phyloP scores from a whole-genome alignment of 495 filamentous ascomycete genomes.

The Trichoderma asperelloides region DNA sequence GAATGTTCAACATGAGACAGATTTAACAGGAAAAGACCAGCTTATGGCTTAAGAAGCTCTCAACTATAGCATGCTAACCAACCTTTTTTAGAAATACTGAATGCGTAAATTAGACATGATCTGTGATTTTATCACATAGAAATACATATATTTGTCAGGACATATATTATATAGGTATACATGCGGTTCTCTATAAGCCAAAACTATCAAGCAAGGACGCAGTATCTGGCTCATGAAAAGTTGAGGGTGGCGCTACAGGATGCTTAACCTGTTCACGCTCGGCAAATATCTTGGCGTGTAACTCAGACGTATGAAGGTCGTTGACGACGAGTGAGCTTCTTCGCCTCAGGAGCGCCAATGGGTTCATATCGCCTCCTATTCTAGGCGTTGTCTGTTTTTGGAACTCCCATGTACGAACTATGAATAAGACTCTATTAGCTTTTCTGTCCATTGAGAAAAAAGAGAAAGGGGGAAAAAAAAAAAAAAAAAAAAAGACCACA shows the following conservation, averaged over 20 bases:
- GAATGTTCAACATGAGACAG: too few relatives aligned
- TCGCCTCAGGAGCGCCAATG: slow-evolving; percentile 57
- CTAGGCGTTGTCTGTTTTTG: slow-evolving; percentile 38
- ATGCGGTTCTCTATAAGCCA: slow-evolving; percentile 40
- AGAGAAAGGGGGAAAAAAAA: neutral
- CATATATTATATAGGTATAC: neutral
- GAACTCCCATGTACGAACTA: slow-evolving; percentile 82
- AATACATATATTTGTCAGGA: too few relatives aligned
- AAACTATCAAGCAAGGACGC: slow-evolving; percentile 67
- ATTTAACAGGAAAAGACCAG: too few relatives aligned
- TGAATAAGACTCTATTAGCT: neutral
- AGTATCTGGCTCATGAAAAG: slow-evolving; percentile 78
- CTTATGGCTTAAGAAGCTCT: too few relatives aligned
- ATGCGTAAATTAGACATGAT: too few relatives aligned
- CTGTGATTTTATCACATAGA: too few relatives aligned
- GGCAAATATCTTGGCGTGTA: slow-evolving; percentile 40
- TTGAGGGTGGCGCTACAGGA: slow-evolving; percentile 54
- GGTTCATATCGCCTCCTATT: slow-evolving; percentile 44
- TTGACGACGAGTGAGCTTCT: slow-evolving; percentile 73
- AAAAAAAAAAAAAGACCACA: neutral
- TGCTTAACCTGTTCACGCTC: slow-evolving; percentile 37
- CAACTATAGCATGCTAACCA: too few relatives aligned
- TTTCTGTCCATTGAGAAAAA: neutral
- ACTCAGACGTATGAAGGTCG: slow-evolving; percentile 32
- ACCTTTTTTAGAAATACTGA: too few relatives aligned